Evolutionary conservation across 1,284 basidiomycete species (phyloP), one percentile per base, ranked within the genome.

Genomic region (Kwoniella shivajii): DNA sequence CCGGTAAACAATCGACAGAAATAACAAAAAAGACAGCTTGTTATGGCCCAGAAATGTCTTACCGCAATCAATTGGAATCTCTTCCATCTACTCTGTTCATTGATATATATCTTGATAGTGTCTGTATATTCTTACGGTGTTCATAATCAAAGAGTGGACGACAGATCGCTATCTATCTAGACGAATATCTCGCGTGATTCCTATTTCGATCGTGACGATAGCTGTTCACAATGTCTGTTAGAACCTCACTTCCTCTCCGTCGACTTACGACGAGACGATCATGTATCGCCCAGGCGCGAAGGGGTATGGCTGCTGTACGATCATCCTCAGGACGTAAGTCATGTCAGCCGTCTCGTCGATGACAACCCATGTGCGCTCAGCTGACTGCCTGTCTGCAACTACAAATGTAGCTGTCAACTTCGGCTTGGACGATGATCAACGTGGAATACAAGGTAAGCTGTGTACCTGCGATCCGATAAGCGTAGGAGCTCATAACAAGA

Each of bases 381-480:
- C 9, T 36, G 26, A 24, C 39, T 16, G 29, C 14, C 13, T 26
- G 33, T n/a, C 11, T 14, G 2, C 6, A 16, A 13, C 24, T 9
- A 30, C 7, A 20, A n/a, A n/a, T n/a, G n/a, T 38, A 67, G 65
- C 66, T 29, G 64, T 74, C 33, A 70, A 59, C 53, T 74, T 77
- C 37, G 61, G 54, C 1, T 57, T 75, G 9, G 69, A 54, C 38
- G 74, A 77, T 7, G 73, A 77, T 41, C 75, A 77, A 54, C 52
- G 58, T 1, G 72, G 67, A 11, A 75, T 77, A 54, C 67, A 73
- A 59, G 74, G 74, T 73, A 38, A 46, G 65, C 53, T 7, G 6
- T 7, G 24, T 27, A 0, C 24, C 0, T 2, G 14, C 6, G 10
- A 6, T 7, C 22, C 18, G n/a, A 13, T 24, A 6, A 36, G 39